phyloP scores from a whole-genome alignment of 2,329 filamentous ascomycete species.

The Thelonectria rubi region DNA sequence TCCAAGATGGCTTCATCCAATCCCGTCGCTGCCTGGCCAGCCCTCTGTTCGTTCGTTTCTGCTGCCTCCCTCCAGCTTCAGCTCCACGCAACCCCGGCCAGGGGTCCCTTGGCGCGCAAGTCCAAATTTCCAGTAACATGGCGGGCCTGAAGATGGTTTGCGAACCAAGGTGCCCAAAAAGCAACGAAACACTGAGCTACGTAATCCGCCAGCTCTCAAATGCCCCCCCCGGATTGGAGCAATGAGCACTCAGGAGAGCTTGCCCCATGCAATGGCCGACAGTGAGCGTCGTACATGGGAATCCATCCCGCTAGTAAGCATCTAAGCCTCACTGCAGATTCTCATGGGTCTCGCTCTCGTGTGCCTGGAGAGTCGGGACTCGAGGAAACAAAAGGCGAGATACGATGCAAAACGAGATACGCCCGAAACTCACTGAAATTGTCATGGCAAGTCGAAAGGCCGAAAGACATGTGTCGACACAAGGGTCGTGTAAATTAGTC shows the following conservation, averaged over 20 bases:
- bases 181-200: constrained; percentile 33
- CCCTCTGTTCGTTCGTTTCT: constrained; percentile 23
- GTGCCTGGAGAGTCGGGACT: constrained; percentile 4
- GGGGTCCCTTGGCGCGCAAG: constrained; percentile 40
- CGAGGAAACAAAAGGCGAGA: constrained; percentile 18
- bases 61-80: constrained; percentile 35
- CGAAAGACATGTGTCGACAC: background rate
- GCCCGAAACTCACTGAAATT: background rate
- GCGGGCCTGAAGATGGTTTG: constrained; percentile 27
- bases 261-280: constrained; percentile 20
- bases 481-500: background rate
- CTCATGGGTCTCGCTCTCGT: background rate
- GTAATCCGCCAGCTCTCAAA: constrained; percentile 32
- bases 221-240: constrained; percentile 29
- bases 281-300: constrained; percentile 26
- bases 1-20: constrained; percentile 22
- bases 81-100: constrained; percentile 36
- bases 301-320: constrained; percentile 25
- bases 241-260: constrained; percentile 6
- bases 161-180: constrained; percentile 30
- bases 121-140: constrained; percentile 43
- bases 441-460: background rate
- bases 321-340: constrained; percentile 26
- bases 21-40: constrained; percentile 28
- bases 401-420: constrained; percentile 2